Percentiles rank a stretch among this genome's conserved stretches.
phyloP scores from a whole-genome alignment of 129 eudicot genomes.

The Centrapalus pauciflorus region DNA sequence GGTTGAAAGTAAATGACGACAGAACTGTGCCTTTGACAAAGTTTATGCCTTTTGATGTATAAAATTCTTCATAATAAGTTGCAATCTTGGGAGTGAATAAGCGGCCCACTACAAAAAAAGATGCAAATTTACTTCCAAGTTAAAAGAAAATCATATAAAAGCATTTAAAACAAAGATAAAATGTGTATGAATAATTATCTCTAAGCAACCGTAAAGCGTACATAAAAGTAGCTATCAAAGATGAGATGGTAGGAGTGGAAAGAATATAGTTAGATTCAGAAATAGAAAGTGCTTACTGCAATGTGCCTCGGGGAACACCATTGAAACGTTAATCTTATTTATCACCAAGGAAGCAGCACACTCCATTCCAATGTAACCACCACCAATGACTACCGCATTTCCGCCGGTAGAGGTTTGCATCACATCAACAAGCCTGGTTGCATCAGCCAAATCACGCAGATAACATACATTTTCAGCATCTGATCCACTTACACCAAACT shows the following conservation, averaged over 20 bases:
- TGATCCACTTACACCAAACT: constrained; percentile 80
- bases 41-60: constrained; percentile 76
- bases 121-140: neutral
- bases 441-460: constrained; percentile 89
- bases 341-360: constrained; percentile 95
- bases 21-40: constrained; percentile 89
- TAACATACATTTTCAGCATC: constrained; percentile 95
- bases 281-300: constrained; percentile 57
- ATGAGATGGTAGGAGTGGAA: neutral
- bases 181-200: neutral
- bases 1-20: constrained; percentile 71
- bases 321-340: constrained; percentile 78
- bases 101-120: constrained; percentile 67
- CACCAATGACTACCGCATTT: constrained; percentile 94
- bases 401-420: constrained; percentile 73
- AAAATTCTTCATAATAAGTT: constrained; percentile 76
- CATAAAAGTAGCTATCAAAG: neutral
- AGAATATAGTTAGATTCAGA: neutral
- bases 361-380: constrained; percentile 99
- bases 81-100: constrained; percentile 93
- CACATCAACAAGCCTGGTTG: constrained; percentile 65
- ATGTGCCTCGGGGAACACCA: constrained; percentile 95
- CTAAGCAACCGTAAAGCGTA: neutral
- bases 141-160: neutral
- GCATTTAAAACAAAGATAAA: neutral